Conservation (phyloP, 148 eudicot species). For the Silene latifolia region DNA sequence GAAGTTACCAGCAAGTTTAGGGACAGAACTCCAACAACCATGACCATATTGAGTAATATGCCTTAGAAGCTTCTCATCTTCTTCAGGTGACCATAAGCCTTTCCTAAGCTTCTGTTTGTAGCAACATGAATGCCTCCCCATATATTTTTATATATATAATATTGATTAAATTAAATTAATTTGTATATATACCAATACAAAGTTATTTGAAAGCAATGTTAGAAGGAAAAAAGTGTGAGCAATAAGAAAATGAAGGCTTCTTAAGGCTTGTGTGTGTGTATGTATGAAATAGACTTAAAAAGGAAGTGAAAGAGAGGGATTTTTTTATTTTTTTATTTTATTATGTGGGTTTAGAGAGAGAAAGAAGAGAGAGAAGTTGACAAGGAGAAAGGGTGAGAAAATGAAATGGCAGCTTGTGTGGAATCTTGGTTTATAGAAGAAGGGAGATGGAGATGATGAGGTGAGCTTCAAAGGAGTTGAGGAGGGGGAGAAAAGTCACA, state of each 20-base stretch:
- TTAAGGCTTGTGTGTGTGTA: too few species aligned
- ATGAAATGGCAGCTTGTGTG: constrained; percentile 64
- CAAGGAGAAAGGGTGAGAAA: constrained; percentile 46
- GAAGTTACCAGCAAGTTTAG: constrained; percentile 78
- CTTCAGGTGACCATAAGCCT: constrained; percentile 98
- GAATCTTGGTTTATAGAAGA: constrained; percentile 64
- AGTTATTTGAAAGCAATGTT: too few species aligned
- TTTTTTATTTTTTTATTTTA: background rate
- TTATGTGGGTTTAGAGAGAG: constrained; percentile 19
- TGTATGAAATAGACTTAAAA: constrained; percentile 27
- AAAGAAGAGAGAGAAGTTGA: constrained; percentile 24
- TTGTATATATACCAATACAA: too few species aligned
- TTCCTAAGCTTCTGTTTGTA: constrained; percentile 91
- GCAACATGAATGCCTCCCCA: constrained; percentile 96
- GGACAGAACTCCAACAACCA: constrained; percentile 99
- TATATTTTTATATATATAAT: constrained; percentile 5
- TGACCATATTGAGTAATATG: constrained; percentile 82
- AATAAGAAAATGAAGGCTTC: too few species aligned
- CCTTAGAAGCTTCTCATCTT: constrained; percentile 88
- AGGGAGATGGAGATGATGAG: background rate
- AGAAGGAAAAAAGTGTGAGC: too few species aligned
- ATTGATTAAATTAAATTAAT: background rate
- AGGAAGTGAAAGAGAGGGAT: constrained; percentile 3
- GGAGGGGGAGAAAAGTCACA: constrained; percentile 50
- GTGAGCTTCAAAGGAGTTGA: constrained; percentile 30